These are phyloP conservation scores for Neoboletus magnificus DNA, from an alignment of 768 basidiomycete genomes.

Conservation along the genomic window DNA sequence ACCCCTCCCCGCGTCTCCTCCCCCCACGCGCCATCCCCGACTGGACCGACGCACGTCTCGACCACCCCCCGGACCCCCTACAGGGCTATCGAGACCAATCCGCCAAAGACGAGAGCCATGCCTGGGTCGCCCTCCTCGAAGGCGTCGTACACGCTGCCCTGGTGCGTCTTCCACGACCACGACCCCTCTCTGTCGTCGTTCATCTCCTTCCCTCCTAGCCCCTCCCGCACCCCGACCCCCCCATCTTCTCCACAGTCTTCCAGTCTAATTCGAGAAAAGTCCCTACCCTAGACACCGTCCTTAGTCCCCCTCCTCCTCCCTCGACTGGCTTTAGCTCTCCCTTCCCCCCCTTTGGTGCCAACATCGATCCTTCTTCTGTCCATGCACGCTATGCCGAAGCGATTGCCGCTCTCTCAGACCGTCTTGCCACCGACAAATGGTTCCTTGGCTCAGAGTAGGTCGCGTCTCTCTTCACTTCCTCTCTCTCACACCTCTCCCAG, in stretches of 20 bases:
- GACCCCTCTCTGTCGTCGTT: too few relatives aligned
- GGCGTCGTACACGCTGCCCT: constrained; percentile 73
- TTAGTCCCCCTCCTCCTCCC: constrained; percentile 67
- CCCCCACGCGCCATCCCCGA: constrained; percentile 65
- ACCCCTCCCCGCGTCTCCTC: constrained; percentile 47
- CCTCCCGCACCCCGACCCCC: constrained; percentile 45
- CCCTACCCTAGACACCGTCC: constrained; percentile 43
- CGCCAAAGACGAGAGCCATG: constrained; percentile 69
- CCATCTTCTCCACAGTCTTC: constrained; percentile 42
- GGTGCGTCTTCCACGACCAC: constrained; percentile 40
- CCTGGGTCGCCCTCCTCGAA: constrained; percentile 80
- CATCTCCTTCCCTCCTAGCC: constrained; percentile 33
- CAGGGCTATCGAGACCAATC: constrained; percentile 66
- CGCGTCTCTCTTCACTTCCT: background rate
- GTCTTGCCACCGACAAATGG: constrained; percentile 76
- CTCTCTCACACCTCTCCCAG: constrained; percentile 37
- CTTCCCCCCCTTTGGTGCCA: constrained; percentile 58
- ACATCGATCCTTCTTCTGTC: constrained; percentile 49
- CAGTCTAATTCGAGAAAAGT: constrained; percentile 31
- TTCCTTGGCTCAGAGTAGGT: constrained; percentile 71
- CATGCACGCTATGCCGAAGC: constrained; percentile 66
- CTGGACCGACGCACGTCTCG: constrained; percentile 63
- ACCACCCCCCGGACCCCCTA: constrained; percentile 39
- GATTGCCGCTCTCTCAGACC: constrained; percentile 66
- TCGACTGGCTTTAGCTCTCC: constrained; percentile 65